These are phyloP conservation scores for Cephalotrichum gorgonifer DNA, from an alignment of 2,329 filamentous ascomycete species.

Conservation along the genomic window DNA sequence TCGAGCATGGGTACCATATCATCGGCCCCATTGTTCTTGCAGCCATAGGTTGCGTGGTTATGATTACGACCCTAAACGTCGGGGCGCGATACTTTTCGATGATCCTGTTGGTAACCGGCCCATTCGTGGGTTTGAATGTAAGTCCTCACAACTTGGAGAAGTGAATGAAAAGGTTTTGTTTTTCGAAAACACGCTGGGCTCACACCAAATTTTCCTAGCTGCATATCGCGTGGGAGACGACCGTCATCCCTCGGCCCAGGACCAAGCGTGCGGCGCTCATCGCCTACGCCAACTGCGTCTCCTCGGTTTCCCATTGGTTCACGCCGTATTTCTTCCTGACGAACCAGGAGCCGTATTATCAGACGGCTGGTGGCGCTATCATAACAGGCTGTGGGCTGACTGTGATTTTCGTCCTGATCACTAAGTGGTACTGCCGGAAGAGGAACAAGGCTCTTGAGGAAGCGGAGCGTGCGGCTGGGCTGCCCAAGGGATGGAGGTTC, in stretches of 20 bases:
- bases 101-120: constrained; percentile 26
- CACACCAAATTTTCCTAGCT: constrained; percentile 8
- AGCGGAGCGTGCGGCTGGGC: background rate
- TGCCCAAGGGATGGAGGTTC: background rate
- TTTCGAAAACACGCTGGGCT: too few relatives aligned
- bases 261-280: constrained; percentile 29
- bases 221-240: constrained; percentile 30
- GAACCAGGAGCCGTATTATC: constrained; percentile 18
- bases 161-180: too few relatives aligned
- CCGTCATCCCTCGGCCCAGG: constrained; percentile 25
- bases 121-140: constrained; percentile 25
- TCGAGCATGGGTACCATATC: constrained; percentile 29
- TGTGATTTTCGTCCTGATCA: constrained; percentile 9
- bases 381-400: constrained; percentile 15
- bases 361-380: constrained; percentile 17
- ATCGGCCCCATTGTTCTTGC: constrained; percentile 24
- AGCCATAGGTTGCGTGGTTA: constrained; percentile 26
- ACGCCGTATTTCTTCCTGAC: constrained; percentile 25
- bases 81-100: constrained; percentile 30
- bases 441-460: constrained; percentile 16
- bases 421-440: constrained; percentile 12
- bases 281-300: constrained; percentile 29
- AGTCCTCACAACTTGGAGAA: background rate
- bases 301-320: constrained; percentile 29
- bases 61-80: constrained; percentile 27